Evolutionary conservation across 106 monocot genomes (phyloP).

Genomic region (Allium fistulosum): DNA sequence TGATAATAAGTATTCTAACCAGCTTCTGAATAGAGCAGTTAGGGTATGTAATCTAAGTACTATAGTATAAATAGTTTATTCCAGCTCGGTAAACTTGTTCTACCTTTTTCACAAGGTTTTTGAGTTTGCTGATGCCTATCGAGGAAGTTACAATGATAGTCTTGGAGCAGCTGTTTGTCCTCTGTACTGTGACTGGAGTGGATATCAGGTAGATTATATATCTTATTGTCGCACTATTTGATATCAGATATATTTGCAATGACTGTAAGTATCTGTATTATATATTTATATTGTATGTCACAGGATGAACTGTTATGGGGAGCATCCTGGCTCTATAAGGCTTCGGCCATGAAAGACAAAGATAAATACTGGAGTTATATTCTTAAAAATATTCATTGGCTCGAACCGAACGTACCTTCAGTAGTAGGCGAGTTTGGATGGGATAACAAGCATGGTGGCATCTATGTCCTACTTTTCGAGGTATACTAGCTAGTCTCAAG

Average conservation of each 20-base stretch:
- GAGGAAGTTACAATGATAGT: constrained; percentile 66
- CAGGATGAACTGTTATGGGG: constrained; percentile 83
- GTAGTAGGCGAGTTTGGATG: constrained; percentile 60
- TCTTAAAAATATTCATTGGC: background rate
- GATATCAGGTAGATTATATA: constrained; percentile 34
- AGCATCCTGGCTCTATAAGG: constrained; percentile 63
- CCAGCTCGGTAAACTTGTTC: background rate
- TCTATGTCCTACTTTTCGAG: constrained; percentile 86
- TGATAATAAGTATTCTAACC: constrained; percentile 41
- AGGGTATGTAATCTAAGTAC: background rate
- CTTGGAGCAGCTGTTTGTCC: constrained; percentile 56
- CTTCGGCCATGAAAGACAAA: constrained; percentile 22
- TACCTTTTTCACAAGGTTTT: constrained; percentile 38
- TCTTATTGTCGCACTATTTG: no score
- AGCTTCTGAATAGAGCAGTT: constrained; percentile 31
- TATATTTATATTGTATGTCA: background rate
- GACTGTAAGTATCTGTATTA: background rate
- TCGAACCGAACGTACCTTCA: background rate
- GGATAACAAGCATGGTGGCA: constrained; percentile 94
- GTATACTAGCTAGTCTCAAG: constrained; percentile 13
- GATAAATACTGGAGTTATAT: background rate
- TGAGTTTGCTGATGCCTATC: constrained; percentile 51
- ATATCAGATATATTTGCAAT: background rate
- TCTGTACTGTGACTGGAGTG: constrained; percentile 78
- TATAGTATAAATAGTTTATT: no score